Conservation (phyloP, 1,284 basidiomycete species). For the Earliella scabrosa region DNA sequence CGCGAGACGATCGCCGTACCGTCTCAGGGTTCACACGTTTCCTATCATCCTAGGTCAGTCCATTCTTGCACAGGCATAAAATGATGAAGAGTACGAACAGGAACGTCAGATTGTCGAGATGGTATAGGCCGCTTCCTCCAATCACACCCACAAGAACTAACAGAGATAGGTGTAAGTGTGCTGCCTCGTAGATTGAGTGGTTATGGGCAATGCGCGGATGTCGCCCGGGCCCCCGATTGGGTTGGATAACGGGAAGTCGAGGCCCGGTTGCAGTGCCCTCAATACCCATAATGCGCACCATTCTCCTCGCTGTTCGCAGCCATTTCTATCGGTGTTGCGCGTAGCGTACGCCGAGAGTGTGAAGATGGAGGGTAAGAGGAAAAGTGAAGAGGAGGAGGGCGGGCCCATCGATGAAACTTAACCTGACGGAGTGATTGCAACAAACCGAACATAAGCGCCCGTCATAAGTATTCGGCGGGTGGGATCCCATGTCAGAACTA, state of each 20-base stretch:
- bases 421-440: background rate
- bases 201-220: slow-evolving; percentile 92
- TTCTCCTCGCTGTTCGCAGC: too few species aligned
- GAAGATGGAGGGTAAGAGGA: slow-evolving; percentile 31
- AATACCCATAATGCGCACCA: too few species aligned
- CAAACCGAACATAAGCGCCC: background rate
- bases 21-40: slow-evolving; percentile 74
- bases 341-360: too few species aligned
- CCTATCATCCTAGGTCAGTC: slow-evolving; percentile 40
- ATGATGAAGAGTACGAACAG: slow-evolving; percentile 48
- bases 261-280: too few species aligned
- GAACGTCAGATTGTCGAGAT: slow-evolving; percentile 86
- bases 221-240: slow-evolving; percentile 85
- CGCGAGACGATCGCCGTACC: slow-evolving; percentile 28
- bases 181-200: slow-evolving; percentile 62
- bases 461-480: too few species aligned
- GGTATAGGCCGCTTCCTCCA: slow-evolving; percentile 86
- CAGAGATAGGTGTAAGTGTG: slow-evolving; percentile 51
- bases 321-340: too few species aligned
- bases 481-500: too few species aligned
- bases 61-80: too few species aligned
- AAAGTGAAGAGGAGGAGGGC: background rate
- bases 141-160: slow-evolving; percentile 83
- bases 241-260: too few species aligned
- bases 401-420: background rate